phyloP scores from a whole-genome alignment of 163 green algal genomes.

The Scenedesmus sp. region DNA sequence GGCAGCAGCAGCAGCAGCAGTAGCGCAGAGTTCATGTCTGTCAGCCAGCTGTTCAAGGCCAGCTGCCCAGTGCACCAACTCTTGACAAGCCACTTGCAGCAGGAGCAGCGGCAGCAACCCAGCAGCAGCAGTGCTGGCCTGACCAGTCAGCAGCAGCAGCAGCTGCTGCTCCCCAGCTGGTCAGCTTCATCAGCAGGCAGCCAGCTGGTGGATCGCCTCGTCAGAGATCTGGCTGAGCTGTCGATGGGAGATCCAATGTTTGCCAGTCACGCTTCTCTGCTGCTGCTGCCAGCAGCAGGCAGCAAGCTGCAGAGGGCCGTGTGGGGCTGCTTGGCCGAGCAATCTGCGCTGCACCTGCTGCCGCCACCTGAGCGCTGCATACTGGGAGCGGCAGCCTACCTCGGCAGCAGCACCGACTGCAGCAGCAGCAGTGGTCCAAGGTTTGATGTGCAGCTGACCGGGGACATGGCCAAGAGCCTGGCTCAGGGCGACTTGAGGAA shows the following conservation, averaged over 20 bases:
- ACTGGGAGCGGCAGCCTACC: constrained; percentile 40
- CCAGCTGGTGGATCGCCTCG: constrained; percentile 56
- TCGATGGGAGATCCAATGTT: constrained; percentile 66
- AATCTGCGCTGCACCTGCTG: constrained; percentile 62
- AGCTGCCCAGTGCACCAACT: constrained; percentile 6
- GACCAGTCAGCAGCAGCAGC: background rate
- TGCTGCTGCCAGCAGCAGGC: constrained; percentile 41
- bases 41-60: background rate
- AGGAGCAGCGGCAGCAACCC: background rate
- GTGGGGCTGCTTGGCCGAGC: constrained; percentile 34
- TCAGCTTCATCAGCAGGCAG: constrained; percentile 2
- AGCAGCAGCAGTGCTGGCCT: constrained; percentile 20
- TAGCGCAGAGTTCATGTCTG: background rate
- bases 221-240: constrained; percentile 34
- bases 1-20: background rate
- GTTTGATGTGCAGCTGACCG: constrained; percentile 56
- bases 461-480: constrained; percentile 47
- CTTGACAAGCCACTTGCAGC: constrained; percentile 1
- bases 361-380: constrained; percentile 57
- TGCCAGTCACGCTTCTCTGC: constrained; percentile 48
- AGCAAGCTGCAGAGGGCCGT: constrained; percentile 54
- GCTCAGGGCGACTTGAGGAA: constrained; percentile 54
- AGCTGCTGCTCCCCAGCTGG: background rate
- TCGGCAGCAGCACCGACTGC: background rate
- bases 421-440: background rate